These are phyloP conservation scores for Lignosus rhinocerotis DNA, from an alignment of 1,284 basidiomycete species.

Conservation along the genomic window DNA sequence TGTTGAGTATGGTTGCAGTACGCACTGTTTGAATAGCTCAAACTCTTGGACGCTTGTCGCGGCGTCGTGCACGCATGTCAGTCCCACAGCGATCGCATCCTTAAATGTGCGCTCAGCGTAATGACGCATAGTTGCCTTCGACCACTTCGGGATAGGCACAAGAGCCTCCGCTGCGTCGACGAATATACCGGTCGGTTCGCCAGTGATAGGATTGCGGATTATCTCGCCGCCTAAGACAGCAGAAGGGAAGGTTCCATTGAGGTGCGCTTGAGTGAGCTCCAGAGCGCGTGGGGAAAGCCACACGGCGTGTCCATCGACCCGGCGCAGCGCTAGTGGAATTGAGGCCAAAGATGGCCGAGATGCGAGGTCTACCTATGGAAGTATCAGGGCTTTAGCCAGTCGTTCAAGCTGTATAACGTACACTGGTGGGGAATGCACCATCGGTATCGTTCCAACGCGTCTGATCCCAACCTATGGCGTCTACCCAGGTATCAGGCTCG, in stretches of 20 bases:
- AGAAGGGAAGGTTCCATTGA: constrained; percentile 48
- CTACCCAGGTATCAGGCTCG: constrained; percentile 68
- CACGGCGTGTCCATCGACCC: constrained; percentile 84
- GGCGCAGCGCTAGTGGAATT: constrained; percentile 66
- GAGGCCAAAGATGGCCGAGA: constrained; percentile 64
- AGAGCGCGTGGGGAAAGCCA: constrained; percentile 82
- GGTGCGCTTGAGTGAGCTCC: constrained; percentile 70
- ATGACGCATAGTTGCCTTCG: constrained; percentile 54
- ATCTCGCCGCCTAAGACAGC: constrained; percentile 13
- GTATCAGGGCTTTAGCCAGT: constrained; percentile 51
- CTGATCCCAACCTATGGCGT: constrained; percentile 94
- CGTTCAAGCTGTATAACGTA: constrained; percentile 35
- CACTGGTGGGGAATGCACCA: constrained; percentile 76
- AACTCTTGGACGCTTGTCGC: constrained; percentile 53
- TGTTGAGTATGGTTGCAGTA: neutral
- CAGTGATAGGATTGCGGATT: constrained; percentile 3
- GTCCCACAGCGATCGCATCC: constrained; percentile 72
- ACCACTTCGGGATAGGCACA: constrained; percentile 67
- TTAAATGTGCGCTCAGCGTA: constrained; percentile 64
- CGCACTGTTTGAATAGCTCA: constrained; percentile 66
- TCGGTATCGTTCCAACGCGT: constrained; percentile 63
- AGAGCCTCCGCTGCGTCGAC: constrained; percentile 73
- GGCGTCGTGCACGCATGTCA: constrained; percentile 87
- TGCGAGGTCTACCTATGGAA: constrained; percentile 47
- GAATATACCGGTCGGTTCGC: constrained; percentile 42